phyloP scores from a whole-genome alignment of 1,284 basidiomycete genomes.

The Boletellus sp. region DNA sequence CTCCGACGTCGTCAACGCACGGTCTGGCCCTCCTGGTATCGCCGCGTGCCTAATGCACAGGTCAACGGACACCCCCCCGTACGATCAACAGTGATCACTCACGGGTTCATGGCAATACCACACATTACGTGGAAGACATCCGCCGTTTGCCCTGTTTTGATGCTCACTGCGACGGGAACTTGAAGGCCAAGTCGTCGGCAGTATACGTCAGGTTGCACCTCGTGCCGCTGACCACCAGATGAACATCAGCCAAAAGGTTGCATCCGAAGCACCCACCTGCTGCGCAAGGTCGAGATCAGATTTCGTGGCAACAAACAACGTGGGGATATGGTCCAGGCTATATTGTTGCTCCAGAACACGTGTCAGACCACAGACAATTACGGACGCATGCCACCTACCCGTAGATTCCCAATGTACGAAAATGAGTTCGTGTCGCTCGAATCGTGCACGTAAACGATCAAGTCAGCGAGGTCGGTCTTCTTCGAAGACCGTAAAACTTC shows the following conservation, averaged over 20 bases:
- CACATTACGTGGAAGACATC: slow-evolving; percentile 87
- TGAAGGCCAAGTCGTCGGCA: slow-evolving; percentile 81
- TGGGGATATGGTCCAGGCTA: slow-evolving; percentile 89
- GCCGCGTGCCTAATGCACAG: slow-evolving; percentile 49
- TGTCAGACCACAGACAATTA: slow-evolving; percentile 13
- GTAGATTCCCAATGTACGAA: slow-evolving; percentile 94
- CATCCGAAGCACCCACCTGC: slow-evolving; percentile 52
- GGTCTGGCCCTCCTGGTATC: slow-evolving; percentile 76
- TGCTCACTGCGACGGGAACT: slow-evolving; percentile 88
- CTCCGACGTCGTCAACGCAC: slow-evolving; percentile 63
- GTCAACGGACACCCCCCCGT: slow-evolving; percentile 17
- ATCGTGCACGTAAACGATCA: slow-evolving; percentile 95
- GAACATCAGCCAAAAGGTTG: slow-evolving; percentile 3
- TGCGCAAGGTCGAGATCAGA: slow-evolving; percentile 95
- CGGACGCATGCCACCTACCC: slow-evolving; percentile 49
- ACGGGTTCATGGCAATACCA: slow-evolving; percentile 84
- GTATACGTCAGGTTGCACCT: slow-evolving; percentile 98
- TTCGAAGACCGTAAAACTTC: slow-evolving; percentile 87
- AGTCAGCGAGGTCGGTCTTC: slow-evolving; percentile 89
- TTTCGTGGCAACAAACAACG: slow-evolving; percentile 97
- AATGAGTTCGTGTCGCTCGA: slow-evolving; percentile 99
- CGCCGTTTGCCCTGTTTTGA: slow-evolving; percentile 82
- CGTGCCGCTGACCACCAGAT: slow-evolving; percentile 66
- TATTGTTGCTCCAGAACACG: slow-evolving; percentile 81
- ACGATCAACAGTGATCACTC: slow-evolving; percentile 33